phyloP scores from a whole-genome alignment of 768 basidiomycete species.

The Boletus edulis region DNA sequence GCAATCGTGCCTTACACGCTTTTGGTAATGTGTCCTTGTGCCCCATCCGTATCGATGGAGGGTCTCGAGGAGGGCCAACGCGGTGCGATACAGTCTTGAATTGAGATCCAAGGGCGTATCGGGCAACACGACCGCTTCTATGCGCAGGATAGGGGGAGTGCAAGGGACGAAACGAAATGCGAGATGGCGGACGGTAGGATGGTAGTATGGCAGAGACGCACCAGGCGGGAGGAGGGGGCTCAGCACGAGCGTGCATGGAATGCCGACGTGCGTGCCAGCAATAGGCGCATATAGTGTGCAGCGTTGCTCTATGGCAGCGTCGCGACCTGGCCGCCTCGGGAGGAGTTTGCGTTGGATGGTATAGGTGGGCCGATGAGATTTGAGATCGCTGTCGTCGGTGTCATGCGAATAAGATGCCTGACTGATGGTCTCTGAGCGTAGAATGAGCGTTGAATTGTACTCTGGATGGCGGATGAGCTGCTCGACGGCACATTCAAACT shows the following conservation, averaged over 20 bases:
- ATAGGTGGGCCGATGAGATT: conserved; percentile 41
- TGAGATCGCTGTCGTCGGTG: conserved; percentile 28
- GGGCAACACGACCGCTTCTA: conserved; percentile 38
- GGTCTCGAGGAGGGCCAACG: conserved; percentile 75
- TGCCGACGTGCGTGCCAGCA: conserved; percentile 18
- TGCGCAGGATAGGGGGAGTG: conserved; percentile 21
- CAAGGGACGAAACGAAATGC: conserved; percentile 70
- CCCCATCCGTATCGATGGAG: conserved; percentile 91
- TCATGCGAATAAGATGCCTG: conserved; percentile 13
- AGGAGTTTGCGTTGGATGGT: conserved; percentile 68
- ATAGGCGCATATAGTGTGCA: conserved; percentile 64
- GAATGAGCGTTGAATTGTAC: conserved; percentile 87
- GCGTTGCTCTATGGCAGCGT: conserved; percentile 69
- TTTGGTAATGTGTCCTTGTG: conserved; percentile 74
- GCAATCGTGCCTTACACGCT: conserved; percentile 81
- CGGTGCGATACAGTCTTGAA: conserved; percentile 77
- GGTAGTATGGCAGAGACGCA: conserved; percentile 77
- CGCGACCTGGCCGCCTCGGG: conserved; percentile 76
- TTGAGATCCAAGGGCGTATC: conserved; percentile 45
- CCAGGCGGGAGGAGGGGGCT: conserved; percentile 53
- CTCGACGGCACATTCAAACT: conserved; percentile 74
- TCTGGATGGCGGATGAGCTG: conserved; percentile 88
- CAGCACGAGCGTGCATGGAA: conserved; percentile 46
- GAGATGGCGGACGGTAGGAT: conserved; percentile 77
- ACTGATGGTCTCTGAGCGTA: conserved; percentile 72